Base-by-base conservation (phyloP, 2,329 filamentous ascomycete species). In the Venturia effusa region DNA sequence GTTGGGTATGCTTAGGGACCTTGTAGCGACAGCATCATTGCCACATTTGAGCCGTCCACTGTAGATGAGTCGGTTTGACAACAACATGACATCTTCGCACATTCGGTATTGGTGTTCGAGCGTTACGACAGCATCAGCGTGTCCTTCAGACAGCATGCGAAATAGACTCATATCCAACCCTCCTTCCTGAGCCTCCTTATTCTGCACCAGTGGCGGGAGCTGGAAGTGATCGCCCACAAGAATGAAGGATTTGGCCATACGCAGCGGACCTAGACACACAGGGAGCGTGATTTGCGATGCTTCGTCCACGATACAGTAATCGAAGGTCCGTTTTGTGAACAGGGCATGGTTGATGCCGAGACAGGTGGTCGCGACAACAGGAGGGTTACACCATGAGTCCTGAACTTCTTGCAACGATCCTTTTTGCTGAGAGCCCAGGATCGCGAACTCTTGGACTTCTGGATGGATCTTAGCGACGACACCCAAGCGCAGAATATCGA, bases 251-350 rank as follows among this genome's bases (percentile, higher is more conserved):
- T 85, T 85, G 5, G 94, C 92, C 84, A 97, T 90, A 13, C 94
- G 86, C 68, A 99, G 95, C 0, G 94, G 94, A 0, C 94, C 94
- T 0, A 97, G 80, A 68, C 94, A 97, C 24, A 97, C 93, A 0
- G 94, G 94, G 24, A 99, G 79, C 0, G 94, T 99, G 72, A 99
- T 97, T 71, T 99, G 94, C 1, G 92, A 97, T 0, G 94, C 94
- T 75, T 99, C 94, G 68, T 99, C 94, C 4, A 99, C 93, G 67
- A 99, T 97, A 72, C 94, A 99, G 72, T 97, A 97, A 75, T 99
- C 94, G 69, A 99, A 99, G 0, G 88, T 86, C 4, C 94, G 88
- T 71, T 93, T 89, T 64, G 84, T 88, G 76, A 99, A 97, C 10
- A 99, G 79, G 2, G 87, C 83, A 73, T 99, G 94, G 69, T 88